Conservation (phyloP, 1,139 yeast species). For the Blastobotrys proliferans region DNA sequence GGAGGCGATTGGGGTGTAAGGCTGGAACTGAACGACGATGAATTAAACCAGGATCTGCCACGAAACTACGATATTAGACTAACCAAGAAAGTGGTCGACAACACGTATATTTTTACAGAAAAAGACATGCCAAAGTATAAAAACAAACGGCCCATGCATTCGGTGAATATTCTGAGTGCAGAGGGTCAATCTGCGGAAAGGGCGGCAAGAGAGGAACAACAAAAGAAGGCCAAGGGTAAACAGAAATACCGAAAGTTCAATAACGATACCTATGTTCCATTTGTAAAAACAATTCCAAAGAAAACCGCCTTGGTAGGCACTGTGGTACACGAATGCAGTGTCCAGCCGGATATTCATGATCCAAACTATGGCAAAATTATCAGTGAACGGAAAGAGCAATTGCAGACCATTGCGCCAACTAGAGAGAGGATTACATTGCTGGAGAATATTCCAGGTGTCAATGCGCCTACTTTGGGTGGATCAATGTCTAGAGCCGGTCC, state of each 20-base stretch:
- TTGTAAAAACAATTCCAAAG: slow-evolving; percentile 39
- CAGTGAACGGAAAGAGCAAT: slow-evolving; percentile 46
- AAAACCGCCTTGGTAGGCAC: slow-evolving; percentile 84
- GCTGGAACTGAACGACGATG: slow-evolving; percentile 39
- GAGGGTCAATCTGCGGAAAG: slow-evolving; percentile 46
- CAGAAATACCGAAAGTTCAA: slow-evolving; percentile 1
- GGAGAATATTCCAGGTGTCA: slow-evolving; percentile 82
- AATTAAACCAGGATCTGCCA: slow-evolving; percentile 54
- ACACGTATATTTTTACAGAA: slow-evolving; percentile 88
- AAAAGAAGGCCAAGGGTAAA: slow-evolving; percentile 3
- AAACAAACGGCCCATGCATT: slow-evolving; percentile 14
- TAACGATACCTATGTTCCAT: slow-evolving; percentile 24
- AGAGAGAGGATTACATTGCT: slow-evolving; percentile 75
- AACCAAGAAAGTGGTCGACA: slow-evolving; percentile 69
- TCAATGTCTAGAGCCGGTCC: slow-evolving; percentile 14
- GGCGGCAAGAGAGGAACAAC: slow-evolving; percentile 51
- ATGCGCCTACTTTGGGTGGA: slow-evolving; percentile 64
- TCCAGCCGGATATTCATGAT: slow-evolving; percentile 73
- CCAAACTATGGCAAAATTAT: slow-evolving; percentile 60
- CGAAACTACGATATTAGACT: slow-evolving; percentile 77
- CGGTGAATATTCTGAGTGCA: slow-evolving; percentile 8
- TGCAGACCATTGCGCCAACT: slow-evolving; percentile 39
- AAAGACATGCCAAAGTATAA: slow-evolving; percentile 70
- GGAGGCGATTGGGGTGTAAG: slow-evolving; percentile 32
- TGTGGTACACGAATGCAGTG: slow-evolving; percentile 87